Evolutionary conservation across 345 rosid species (phyloP).

Genomic region (Xanthoceras sorbifolium): DNA sequence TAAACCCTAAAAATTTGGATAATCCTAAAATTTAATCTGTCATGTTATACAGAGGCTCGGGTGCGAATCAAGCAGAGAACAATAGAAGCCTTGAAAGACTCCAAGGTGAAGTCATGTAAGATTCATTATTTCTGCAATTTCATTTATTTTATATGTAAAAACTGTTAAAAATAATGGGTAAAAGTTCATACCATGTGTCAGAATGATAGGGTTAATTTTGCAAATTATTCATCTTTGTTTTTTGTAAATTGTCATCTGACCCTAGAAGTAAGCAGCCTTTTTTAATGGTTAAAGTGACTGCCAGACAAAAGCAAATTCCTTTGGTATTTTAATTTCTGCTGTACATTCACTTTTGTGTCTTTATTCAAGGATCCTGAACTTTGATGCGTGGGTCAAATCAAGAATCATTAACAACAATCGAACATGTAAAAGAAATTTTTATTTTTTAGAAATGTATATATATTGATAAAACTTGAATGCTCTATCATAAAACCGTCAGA

Average conservation of each 20-base stretch:
- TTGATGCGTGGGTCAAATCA: neutral
- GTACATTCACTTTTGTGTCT: neutral
- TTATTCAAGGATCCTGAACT: neutral
- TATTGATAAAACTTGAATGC: neutral
- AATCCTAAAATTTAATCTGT: slow-evolving; percentile 14
- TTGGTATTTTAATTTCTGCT: neutral
- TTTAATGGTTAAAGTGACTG: neutral
- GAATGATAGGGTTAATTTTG: neutral
- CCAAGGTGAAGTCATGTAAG: slow-evolving; percentile 96
- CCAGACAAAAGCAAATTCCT: neutral
- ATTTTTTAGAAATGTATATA: neutral
- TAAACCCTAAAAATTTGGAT: slow-evolving; percentile 16
- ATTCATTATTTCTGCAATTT: slow-evolving; percentile 35
- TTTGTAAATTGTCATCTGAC: neutral
- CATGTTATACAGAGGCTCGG: slow-evolving; percentile 58
- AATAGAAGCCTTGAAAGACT: slow-evolving; percentile 78
- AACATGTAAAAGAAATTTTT: neutral
- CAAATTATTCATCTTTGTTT: neutral
- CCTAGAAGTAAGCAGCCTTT: neutral
- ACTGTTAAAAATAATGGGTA: slow-evolving; percentile 15
- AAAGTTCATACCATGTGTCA: slow-evolving; percentile 2
- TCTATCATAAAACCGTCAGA: neutral
- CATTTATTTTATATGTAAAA: neutral
- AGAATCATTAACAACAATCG: neutral
- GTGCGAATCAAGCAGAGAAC: slow-evolving; percentile 77